phyloP scores from a whole-genome alignment of 2,329 filamentous ascomycete species.

The Fusarium begoniae region DNA sequence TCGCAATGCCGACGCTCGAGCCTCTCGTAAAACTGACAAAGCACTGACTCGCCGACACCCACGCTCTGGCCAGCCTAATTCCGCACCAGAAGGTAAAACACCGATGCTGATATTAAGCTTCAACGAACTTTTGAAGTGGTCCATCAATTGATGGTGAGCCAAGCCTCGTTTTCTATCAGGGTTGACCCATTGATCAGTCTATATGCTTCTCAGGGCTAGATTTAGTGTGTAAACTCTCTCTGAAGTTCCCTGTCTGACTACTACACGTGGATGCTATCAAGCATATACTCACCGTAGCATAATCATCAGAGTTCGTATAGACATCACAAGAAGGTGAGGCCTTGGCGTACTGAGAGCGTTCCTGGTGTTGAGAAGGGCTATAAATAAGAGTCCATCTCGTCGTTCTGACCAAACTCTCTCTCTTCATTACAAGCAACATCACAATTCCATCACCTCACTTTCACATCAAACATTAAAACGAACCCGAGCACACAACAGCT shows the following conservation, averaged over 20 bases:
- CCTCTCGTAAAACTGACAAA: neutral
- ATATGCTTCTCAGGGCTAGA: too few species aligned
- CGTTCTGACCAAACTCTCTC: neutral
- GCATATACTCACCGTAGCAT: neutral
- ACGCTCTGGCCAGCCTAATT: neutral
- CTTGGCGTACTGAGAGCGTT: neutral
- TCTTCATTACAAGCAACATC: neutral
- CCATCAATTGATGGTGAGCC: neutral
- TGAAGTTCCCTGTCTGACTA: neutral
- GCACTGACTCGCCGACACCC: neutral
- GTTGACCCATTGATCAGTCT: neutral
- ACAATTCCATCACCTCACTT: neutral
- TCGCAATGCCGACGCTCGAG: neutral
- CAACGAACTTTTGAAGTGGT: neutral
- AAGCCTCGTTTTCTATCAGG: neutral
- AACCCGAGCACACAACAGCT: too few species aligned
- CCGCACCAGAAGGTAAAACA: neutral
- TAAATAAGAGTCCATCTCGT: neutral
- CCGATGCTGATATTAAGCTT: neutral
- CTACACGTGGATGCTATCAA: neutral
- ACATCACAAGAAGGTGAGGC: neutral
- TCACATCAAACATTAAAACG: neutral
- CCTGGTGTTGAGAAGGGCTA: neutral
- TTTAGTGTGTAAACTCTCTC: neutral
- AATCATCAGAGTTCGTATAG: neutral